A percentile compares a stretch with the other conserved stretches of the same genome.
phyloP scores from a whole-genome alignment of 2,329 filamentous ascomycete genomes.

The Elsinoe necatrix region DNA sequence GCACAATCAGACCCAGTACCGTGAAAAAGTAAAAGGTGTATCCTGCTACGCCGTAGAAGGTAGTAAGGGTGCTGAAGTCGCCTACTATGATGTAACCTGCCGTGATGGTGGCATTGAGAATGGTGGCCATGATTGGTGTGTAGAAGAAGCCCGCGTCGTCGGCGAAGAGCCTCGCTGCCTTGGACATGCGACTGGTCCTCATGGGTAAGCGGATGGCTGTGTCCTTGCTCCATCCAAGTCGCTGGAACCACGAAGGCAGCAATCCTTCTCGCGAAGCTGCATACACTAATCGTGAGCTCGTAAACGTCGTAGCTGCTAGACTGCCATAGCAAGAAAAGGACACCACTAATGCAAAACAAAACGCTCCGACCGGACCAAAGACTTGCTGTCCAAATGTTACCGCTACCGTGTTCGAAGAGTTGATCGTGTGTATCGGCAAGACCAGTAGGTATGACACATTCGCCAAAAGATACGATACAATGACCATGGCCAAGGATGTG shows the following conservation, averaged over 20 bases:
- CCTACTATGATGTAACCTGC: constrained; percentile 72
- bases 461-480: constrained; percentile 78
- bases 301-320: constrained; percentile 90
- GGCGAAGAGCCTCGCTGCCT: constrained; percentile 55
- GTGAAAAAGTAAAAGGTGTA: constrained; percentile 98
- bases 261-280: constrained; percentile 93
- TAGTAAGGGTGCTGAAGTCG: constrained; percentile 84
- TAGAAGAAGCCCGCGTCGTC: constrained; percentile 79
- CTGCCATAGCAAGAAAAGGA: constrained; percentile 89
- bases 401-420: constrained; percentile 87
- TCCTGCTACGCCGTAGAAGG: constrained; percentile 94
- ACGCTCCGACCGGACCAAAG: constrained; percentile 72
- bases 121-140: constrained; percentile 87
- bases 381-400: constrained; percentile 87
- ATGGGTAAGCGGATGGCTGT: constrained; percentile 30
- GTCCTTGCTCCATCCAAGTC: constrained; percentile 59
- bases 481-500: constrained; percentile 91
- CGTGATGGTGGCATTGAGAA: constrained; percentile 70
- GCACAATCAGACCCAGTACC: constrained; percentile 82
- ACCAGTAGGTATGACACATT: constrained; percentile 95
- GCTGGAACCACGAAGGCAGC: constrained; percentile 73
- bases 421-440: constrained; percentile 69
- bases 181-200: constrained; percentile 42
- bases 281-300: constrained; percentile 83
- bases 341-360: constrained; percentile 81